A percentile compares a stretch with the other conserved stretches of the same genome.
phyloP scores from a whole-genome alignment of 257 asterid species.

The Solanum rostratum region DNA sequence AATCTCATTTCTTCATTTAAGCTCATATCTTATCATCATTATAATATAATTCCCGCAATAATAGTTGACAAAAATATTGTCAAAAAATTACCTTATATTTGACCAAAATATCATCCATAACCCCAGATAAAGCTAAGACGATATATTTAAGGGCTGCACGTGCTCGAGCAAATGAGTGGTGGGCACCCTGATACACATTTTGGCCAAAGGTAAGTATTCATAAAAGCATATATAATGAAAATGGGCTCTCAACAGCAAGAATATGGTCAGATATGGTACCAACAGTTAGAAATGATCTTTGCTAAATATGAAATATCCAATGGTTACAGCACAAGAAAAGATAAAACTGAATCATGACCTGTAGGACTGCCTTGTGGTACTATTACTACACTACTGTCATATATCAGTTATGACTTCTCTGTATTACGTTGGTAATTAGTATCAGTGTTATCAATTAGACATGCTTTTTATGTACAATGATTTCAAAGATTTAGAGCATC shows the following conservation, averaged over 20 bases:
- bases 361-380: not conserved
- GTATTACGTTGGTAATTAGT: not conserved
- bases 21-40: not conserved
- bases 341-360: not conserved
- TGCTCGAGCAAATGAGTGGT: slow-evolving; percentile 53
- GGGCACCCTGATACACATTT: slow-evolving; percentile 52
- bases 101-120: slow-evolving; percentile 79
- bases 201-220: not conserved
- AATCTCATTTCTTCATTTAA: not conserved
- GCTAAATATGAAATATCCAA: not conserved
- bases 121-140: slow-evolving; percentile 81
- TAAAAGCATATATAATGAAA: not conserved
- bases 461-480: not conserved
- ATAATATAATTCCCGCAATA: not conserved
- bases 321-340: not conserved
- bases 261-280: slow-evolving; percentile 4
- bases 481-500: not conserved
- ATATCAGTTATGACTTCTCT: not conserved
- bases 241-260: slow-evolving; percentile 8
- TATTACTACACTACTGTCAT: not conserved
- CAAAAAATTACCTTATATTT: slow-evolving; percentile 56
- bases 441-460: not conserved
- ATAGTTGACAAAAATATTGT: not conserved
- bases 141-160: slow-evolving; percentile 89
- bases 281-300: not conserved